Evolutionary conservation across 2,329 filamentous ascomycete species (phyloP).

Genomic region (Trichoderma sp.): DNA sequence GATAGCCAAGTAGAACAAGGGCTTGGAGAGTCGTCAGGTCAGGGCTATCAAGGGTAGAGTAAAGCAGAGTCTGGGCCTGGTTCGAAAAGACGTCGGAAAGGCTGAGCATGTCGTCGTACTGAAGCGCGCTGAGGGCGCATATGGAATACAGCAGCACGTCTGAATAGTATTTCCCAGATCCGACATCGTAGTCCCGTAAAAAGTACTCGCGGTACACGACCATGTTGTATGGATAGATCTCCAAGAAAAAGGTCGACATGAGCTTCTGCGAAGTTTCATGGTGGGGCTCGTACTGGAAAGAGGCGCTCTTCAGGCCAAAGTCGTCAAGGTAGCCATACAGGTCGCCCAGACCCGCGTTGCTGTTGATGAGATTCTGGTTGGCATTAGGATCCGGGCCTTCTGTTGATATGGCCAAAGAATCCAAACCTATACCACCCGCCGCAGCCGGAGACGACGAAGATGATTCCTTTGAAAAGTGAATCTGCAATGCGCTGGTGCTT

Average conservation of each 20-base stretch:
- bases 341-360: not conserved
- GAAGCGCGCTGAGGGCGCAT: slow-evolving; percentile 51
- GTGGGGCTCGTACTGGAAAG: slow-evolving; percentile 45
- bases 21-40: slow-evolving; percentile 51
- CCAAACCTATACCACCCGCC: slow-evolving; percentile 24
- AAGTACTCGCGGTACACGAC: slow-evolving; percentile 54
- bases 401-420: slow-evolving; percentile 9
- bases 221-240: slow-evolving; percentile 53
- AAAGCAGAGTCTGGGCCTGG: slow-evolving; percentile 49
- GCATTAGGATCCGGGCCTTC: not conserved
- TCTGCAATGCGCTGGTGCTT: slow-evolving; percentile 50
- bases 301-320: slow-evolving; percentile 26
- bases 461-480: slow-evolving; percentile 37
- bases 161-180: slow-evolving; percentile 51
- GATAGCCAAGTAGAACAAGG: slow-evolving; percentile 48
- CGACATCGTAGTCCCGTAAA: slow-evolving; percentile 50
- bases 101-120: slow-evolving; percentile 43
- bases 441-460: slow-evolving; percentile 27
- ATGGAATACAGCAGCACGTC: slow-evolving; percentile 52
- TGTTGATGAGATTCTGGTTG: not conserved
- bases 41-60: slow-evolving; percentile 47
- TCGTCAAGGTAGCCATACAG: slow-evolving; percentile 24
- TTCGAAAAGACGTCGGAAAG: slow-evolving; percentile 48
- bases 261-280: slow-evolving; percentile 47
- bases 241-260: slow-evolving; percentile 52